Evolutionary conservation across 176 grass and related monocot species (phyloP).

Genomic region (Oryza meridionalis): DNA sequence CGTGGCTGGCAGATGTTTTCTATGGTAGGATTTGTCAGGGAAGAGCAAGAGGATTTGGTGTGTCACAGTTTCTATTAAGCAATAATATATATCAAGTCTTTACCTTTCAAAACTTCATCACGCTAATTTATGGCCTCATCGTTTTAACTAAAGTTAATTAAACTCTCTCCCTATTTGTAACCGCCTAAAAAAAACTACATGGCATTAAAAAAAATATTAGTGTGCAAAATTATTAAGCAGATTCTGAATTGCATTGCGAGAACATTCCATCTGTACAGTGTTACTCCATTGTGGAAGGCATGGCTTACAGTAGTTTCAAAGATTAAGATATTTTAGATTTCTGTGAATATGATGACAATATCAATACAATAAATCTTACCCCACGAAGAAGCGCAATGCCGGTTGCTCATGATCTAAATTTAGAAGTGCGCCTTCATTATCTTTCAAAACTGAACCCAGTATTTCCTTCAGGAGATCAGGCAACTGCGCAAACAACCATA

Average conservation of each 20-base stretch:
- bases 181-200: not conserved
- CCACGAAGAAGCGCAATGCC: constrained; percentile 92
- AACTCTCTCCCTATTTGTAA: not conserved
- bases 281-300: not conserved
- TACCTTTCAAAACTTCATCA: not conserved
- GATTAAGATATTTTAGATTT: not conserved
- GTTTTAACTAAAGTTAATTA: not conserved
- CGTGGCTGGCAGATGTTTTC: not conserved
- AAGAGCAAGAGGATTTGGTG: not conserved
- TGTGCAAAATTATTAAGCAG: constrained; percentile 1
- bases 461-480: constrained; percentile 94
- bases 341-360: constrained; percentile 9
- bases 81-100: not conserved
- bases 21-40: not conserved
- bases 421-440: constrained; percentile 87
- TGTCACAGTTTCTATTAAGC: not conserved
- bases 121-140: not conserved
- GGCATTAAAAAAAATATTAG: constrained; percentile 1
- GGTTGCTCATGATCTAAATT: constrained; percentile 99
- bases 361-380: constrained; percentile 60
- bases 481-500: constrained; percentile 95
- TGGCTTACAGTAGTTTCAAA: not conserved
- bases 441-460: constrained; percentile 92
- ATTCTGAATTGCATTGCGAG: not conserved
- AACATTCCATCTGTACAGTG: not conserved